Evolutionary conservation across 768 basidiomycete species (phyloP).

Genomic region (Termitomyces eurrhizus): DNA sequence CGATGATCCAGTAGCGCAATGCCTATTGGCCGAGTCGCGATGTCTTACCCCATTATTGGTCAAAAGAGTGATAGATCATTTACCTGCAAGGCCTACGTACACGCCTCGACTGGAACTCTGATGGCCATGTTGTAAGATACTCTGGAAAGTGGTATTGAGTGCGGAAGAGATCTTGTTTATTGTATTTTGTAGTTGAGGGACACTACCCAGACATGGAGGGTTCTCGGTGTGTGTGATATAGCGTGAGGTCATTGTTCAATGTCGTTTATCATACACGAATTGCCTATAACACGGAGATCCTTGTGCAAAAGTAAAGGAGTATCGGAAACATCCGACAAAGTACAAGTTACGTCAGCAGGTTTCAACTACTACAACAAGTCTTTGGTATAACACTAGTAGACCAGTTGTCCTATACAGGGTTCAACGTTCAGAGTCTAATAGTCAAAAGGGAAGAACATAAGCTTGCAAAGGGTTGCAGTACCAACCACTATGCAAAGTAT

Average conservation of each 20-base stretch:
- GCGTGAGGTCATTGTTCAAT: constrained; percentile 9
- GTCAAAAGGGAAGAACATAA: background rate
- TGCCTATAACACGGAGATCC: no score
- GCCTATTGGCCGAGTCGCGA: constrained; percentile 1
- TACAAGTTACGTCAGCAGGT: background rate
- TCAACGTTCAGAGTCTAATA: background rate
- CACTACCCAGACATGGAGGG: constrained; percentile 8
- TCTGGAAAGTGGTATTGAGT: constrained; percentile 1
- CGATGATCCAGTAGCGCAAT: constrained; percentile 4
- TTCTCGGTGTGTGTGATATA: constrained; percentile 11
- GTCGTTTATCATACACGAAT: background rate
- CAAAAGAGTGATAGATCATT: background rate
- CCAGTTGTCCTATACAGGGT: background rate
- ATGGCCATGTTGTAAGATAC: background rate
- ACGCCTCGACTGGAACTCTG: constrained; percentile 4
- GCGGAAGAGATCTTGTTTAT: constrained; percentile 6
- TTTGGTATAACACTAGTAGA: background rate
- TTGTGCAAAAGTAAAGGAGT: background rate
- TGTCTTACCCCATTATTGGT: background rate
- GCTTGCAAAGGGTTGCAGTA: background rate
- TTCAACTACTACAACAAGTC: background rate
- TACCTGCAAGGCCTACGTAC: constrained; percentile 16
- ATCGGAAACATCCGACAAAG: background rate
- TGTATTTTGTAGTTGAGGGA: constrained; percentile 3
- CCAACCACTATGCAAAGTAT: constrained; percentile 15